These are phyloP conservation scores for Elaeis oleifera DNA, from an alignment of 202 grass and related monocot genomes.

Conservation along the genomic window DNA sequence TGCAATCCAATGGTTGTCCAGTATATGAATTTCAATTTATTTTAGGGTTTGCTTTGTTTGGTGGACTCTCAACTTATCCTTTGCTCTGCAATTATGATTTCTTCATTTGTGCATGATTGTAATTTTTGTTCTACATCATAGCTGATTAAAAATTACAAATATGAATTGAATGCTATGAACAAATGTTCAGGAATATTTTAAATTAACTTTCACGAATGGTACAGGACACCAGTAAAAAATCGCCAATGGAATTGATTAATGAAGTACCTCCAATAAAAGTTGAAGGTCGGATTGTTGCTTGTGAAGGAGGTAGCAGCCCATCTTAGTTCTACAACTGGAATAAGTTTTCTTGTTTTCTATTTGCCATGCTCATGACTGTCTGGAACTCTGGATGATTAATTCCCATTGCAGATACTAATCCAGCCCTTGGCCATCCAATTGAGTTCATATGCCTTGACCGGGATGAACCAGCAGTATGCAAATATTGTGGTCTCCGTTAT, in stretches of 20 bases:
- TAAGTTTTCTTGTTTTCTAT: background rate
- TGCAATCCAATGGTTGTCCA: too few species aligned
- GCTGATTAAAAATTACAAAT: too few species aligned
- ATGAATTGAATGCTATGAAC: too few species aligned
- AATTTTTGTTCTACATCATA: too few species aligned
- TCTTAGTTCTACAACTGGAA: conserved; percentile 6
- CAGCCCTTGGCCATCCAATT: conserved; percentile 84
- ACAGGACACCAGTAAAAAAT: conserved; percentile 93
- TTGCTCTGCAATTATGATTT: too few species aligned
- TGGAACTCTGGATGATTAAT: too few species aligned
- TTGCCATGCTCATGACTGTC: too few species aligned
- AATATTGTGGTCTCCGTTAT: conserved; percentile 93
- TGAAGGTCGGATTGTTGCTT: conserved; percentile 65
- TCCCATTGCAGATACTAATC: conserved; percentile 40
- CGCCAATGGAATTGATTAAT: conserved; percentile 91
- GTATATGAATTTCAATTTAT: too few species aligned
- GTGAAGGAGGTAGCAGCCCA: conserved; percentile 71
- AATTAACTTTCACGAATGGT: conserved; percentile 14
- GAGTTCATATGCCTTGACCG: conserved; percentile 94
- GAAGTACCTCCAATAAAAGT: conserved; percentile 81
- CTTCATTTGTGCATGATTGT: too few species aligned
- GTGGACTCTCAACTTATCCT: too few species aligned
- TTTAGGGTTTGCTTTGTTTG: too few species aligned
- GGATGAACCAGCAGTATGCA: conserved; percentile 67
- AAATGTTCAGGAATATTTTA: too few species aligned